phyloP scores from a whole-genome alignment of 441 rosid genomes.

The Macaranga tanarius region DNA sequence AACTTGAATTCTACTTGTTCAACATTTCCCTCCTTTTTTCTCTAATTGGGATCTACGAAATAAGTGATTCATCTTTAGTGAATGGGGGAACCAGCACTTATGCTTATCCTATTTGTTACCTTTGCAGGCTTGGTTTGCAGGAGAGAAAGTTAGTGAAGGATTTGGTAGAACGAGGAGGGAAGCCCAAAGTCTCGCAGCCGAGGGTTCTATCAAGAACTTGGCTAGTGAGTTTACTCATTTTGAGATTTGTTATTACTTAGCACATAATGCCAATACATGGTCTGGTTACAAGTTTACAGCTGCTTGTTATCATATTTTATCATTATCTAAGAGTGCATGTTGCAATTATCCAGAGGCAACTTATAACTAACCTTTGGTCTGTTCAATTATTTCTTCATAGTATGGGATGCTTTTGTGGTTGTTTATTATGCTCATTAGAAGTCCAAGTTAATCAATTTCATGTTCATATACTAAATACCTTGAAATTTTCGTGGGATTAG shows the following conservation, averaged over 20 bases:
- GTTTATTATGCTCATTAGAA: not conserved
- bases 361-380: not conserved
- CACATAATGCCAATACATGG: not conserved
- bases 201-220: constrained; percentile 64
- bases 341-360: constrained; percentile 1
- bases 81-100: not conserved
- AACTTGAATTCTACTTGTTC: not conserved
- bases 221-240: constrained; percentile 54
- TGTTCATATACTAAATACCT: not conserved
- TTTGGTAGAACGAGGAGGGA: constrained; percentile 86
- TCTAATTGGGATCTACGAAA: not conserved
- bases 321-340: constrained; percentile 10
- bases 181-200: constrained; percentile 83
- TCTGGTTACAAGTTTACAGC: constrained; percentile 1
- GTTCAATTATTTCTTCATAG: not conserved
- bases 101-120: constrained; percentile 28
- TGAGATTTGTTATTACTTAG: constrained; percentile 9
- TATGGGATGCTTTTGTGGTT: not conserved
- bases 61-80: not conserved
- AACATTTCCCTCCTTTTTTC: not conserved
- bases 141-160: constrained; percentile 81
- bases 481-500: constrained; percentile 16
- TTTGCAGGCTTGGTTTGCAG: constrained; percentile 83
- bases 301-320: constrained; percentile 10
- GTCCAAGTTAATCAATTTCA: not conserved